Evolutionary conservation across 331 rosid species (phyloP).

Genomic region (Erythrophleum ivorense): DNA sequence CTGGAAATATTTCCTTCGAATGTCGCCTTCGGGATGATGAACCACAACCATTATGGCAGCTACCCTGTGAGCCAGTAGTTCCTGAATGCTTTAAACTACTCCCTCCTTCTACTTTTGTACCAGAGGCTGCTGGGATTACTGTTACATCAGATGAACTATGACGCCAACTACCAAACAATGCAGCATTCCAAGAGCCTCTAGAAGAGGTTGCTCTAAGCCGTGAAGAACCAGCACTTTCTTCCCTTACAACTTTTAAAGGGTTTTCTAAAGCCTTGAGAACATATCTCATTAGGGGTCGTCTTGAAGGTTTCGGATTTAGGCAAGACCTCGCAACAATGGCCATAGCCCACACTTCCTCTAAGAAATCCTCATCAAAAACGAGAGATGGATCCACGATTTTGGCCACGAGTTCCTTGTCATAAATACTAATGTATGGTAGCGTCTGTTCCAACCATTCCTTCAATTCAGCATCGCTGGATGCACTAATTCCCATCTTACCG

Average conservation of each 20-base stretch:
- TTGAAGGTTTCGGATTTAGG: conserved; percentile 28
- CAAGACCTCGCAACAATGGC: conserved; percentile 30
- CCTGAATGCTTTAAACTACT: conserved; percentile 30
- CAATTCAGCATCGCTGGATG: neutral
- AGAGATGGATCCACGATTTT: conserved; percentile 29
- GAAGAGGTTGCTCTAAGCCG: conserved; percentile 29
- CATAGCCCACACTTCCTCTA: conserved; percentile 28
- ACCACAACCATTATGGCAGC: neutral
- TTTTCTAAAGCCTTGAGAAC: conserved; percentile 28
- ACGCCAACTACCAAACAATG: conserved; percentile 31
- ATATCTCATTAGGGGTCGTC: conserved; percentile 13
- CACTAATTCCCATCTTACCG: conserved; percentile 22
- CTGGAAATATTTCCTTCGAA: conserved; percentile 11
- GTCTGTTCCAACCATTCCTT: conserved; percentile 21
- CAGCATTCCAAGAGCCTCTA: conserved; percentile 24
- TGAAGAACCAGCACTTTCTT: neutral
- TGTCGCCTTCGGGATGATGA: conserved; percentile 26
- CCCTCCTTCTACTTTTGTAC: conserved; percentile 15
- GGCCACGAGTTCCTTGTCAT: conserved; percentile 20
- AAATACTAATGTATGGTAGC: conserved; percentile 15
- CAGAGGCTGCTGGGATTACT: conserved; percentile 9
- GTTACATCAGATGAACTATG: conserved; percentile 25
- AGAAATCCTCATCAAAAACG: conserved; percentile 27
- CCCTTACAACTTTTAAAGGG: conserved; percentile 30
- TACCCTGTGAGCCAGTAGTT: conserved; percentile 17